phyloP scores from a whole-genome alignment of 2,329 filamentous ascomycete species.

The Hymenoscyphus fructigenus region DNA sequence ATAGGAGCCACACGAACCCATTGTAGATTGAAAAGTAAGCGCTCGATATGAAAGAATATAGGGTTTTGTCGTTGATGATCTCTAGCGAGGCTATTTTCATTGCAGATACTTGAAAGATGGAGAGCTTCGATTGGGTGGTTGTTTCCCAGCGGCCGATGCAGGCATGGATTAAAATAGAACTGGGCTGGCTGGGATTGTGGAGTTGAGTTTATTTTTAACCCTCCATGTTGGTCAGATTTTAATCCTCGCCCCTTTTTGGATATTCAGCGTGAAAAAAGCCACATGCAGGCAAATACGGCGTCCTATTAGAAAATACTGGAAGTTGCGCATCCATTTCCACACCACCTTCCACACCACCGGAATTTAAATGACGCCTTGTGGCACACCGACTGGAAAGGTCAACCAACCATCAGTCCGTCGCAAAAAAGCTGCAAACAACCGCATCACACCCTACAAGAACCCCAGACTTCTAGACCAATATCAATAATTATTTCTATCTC shows the following conservation, averaged over 20 bases:
- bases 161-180: background rate
- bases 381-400: background rate
- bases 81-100: background rate
- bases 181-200: background rate
- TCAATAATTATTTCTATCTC: conserved; percentile 15
- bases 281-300: too few relatives aligned
- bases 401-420: background rate
- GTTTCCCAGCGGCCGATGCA: background rate
- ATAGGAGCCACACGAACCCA: conserved; percentile 11
- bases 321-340: too few relatives aligned
- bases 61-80: background rate
- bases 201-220: background rate
- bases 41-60: background rate
- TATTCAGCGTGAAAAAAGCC: background rate
- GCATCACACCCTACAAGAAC: conserved; percentile 4
- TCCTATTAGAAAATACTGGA: background rate
- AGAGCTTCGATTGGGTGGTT: background rate
- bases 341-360: too few relatives aligned
- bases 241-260: background rate
- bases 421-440: background rate
- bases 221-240: background rate
- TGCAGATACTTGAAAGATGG: background rate
- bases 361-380: background rate
- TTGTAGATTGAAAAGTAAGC: background rate
- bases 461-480: background rate